A percentile compares a stretch with the other conserved stretches of the same genome.
phyloP scores from a whole-genome alignment of 805 yeast species.

The Pichia rugopelliculosa region DNA sequence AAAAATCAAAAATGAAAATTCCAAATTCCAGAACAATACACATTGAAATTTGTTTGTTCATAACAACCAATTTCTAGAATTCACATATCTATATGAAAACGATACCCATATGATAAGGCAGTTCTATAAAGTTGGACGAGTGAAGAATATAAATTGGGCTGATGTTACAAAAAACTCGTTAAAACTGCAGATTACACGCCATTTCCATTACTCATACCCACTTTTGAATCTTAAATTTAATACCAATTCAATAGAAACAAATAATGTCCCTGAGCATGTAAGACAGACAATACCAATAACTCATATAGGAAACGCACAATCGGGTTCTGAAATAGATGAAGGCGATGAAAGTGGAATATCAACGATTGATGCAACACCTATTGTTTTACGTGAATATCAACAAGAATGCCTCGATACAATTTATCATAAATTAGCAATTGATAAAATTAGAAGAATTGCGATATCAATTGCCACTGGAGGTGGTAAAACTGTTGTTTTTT shows the following conservation, averaged over 20 bases:
- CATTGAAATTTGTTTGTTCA: too few relatives aligned
- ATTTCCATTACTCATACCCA: neutral
- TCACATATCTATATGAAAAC: neutral
- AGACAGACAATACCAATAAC: neutral
- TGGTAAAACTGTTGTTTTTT: constrained; percentile 81
- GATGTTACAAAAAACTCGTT: neutral
- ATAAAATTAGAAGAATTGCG: constrained; percentile 48
- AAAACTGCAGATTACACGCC: neutral
- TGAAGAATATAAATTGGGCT: too few relatives aligned
- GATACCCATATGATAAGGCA: neutral
- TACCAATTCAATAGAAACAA: neutral
- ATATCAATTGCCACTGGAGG: constrained; percentile 91
- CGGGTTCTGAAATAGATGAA: neutral
- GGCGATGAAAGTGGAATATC: neutral
- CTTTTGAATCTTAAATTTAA: neutral
- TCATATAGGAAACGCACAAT: neutral
- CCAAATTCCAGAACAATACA: too few relatives aligned
- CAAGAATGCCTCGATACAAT: constrained; percentile 58
- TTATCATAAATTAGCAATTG: constrained; percentile 33
- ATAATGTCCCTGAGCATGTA: neutral
- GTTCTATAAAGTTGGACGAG: neutral
- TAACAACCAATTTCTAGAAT: too few relatives aligned
- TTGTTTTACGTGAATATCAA: constrained; percentile 43
- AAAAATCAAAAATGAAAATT: too few relatives aligned
- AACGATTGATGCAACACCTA: neutral